A percentile compares a stretch with the other conserved stretches of the same genome.
Conservation (phyloP, 306 rosid genomes). For the Casuarina glauca region DNA sequence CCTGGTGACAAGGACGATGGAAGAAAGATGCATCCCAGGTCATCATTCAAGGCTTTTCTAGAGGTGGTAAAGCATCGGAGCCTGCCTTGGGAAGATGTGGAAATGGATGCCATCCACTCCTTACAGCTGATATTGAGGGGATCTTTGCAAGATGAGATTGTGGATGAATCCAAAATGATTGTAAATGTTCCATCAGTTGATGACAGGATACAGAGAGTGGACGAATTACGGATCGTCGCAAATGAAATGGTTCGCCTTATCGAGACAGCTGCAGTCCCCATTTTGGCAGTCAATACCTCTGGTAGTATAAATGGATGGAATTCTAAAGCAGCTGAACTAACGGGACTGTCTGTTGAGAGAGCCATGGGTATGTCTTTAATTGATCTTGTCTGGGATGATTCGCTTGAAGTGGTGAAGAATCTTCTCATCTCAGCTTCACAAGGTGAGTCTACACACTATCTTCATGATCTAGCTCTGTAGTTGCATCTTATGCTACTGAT, state of each 20-base stretch:
- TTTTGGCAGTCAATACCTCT: slow-evolving; percentile 41
- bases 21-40: slow-evolving; percentile 50
- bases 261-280: slow-evolving; percentile 49
- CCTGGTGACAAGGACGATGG: slow-evolving; percentile 44
- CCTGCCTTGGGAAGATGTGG: slow-evolving; percentile 48
- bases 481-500: neutral
- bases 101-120: slow-evolving; percentile 53
- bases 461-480: neutral
- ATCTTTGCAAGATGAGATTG: slow-evolving; percentile 33
- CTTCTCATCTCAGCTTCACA: slow-evolving; percentile 35
- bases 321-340: slow-evolving; percentile 39
- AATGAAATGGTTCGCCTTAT: slow-evolving; percentile 49
- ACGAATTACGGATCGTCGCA: slow-evolving; percentile 35
- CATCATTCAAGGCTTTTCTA: slow-evolving; percentile 49
- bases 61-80: slow-evolving; percentile 45
- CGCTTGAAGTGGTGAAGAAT: slow-evolving; percentile 38
- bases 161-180: slow-evolving; percentile 35
- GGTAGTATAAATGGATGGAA: slow-evolving; percentile 50
- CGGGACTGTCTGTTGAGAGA: slow-evolving; percentile 40
- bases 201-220: slow-evolving; percentile 38
- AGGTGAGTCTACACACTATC: slow-evolving; percentile 31
- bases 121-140: slow-evolving; percentile 45
- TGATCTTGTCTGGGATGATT: slow-evolving; percentile 40
- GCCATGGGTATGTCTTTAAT: slow-evolving; percentile 39
- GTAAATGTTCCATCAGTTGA: slow-evolving; percentile 39